A percentile compares a stretch with the other conserved stretches of the same genome.
phyloP scores from a whole-genome alignment of 2,329 filamentous ascomycete species.

The Endocalyx cinctus region DNA sequence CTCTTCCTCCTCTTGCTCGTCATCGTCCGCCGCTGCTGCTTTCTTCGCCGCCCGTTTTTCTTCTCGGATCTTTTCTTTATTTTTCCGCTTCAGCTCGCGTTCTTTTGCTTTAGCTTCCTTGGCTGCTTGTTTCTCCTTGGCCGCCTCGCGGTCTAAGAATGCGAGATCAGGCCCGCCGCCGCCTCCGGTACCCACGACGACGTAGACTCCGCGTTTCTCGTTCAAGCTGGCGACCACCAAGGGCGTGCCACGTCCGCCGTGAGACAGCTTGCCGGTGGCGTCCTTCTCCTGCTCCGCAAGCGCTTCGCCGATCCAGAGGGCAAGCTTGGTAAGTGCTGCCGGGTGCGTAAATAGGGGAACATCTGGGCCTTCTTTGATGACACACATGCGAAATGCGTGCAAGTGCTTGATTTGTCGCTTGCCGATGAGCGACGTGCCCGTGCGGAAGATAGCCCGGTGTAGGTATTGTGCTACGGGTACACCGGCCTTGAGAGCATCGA shows the following conservation, averaged over 20 bases:
- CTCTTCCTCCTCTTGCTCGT: slow-evolving; percentile 44
- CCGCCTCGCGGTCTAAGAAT: slow-evolving; percentile 63
- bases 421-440: slow-evolving; percentile 83
- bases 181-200: slow-evolving; percentile 88
- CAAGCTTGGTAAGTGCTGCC: slow-evolving; percentile 86
- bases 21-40: slow-evolving; percentile 43
- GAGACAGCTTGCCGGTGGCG: slow-evolving; percentile 60
- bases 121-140: slow-evolving; percentile 58
- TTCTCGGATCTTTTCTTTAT: slow-evolving; percentile 54
- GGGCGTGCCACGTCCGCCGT: slow-evolving; percentile 70
- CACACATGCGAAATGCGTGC: slow-evolving; percentile 87
- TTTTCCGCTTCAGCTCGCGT: slow-evolving; percentile 52
- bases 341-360: slow-evolving; percentile 89
- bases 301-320: slow-evolving; percentile 90
- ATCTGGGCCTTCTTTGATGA: slow-evolving; percentile 93
- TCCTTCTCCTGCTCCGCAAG: slow-evolving; percentile 85
- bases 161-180: slow-evolving; percentile 72
- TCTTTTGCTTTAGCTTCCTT: slow-evolving; percentile 59
- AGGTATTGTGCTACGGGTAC: slow-evolving; percentile 83
- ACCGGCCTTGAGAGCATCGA: slow-evolving; percentile 70
- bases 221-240: slow-evolving; percentile 88
- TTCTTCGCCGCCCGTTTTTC: slow-evolving; percentile 58
- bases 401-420: slow-evolving; percentile 94
- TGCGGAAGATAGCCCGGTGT: slow-evolving; percentile 87
- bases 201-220: slow-evolving; percentile 79